These are phyloP conservation scores for Xylaria sp. DNA, from an alignment of 2,329 filamentous ascomycete genomes.

Conservation along the genomic window DNA sequence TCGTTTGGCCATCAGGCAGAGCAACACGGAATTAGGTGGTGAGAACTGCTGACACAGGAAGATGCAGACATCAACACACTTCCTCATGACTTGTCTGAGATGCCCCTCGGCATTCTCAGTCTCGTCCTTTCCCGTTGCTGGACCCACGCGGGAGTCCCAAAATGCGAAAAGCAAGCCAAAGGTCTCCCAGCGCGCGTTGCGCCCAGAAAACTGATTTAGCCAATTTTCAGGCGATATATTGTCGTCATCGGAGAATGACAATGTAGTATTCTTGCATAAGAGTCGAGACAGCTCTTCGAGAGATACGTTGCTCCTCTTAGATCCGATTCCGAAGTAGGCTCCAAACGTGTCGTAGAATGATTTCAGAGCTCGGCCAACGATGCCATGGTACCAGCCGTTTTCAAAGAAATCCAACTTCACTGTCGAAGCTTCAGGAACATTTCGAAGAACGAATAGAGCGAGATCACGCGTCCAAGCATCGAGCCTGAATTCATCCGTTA, in stretches of 20 bases:
- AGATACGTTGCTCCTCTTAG: too few relatives aligned
- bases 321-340: conserved; percentile 22
- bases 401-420: conserved; percentile 23
- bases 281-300: conserved; percentile 6
- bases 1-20: conserved; percentile 6
- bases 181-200: conserved; percentile 40
- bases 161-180: conserved; percentile 36
- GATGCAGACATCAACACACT: conserved; percentile 25
- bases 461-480: conserved; percentile 31
- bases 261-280: conserved; percentile 36
- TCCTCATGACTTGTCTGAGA: conserved; percentile 16
- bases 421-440: conserved; percentile 30
- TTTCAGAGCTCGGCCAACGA: conserved; percentile 28
- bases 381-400: conserved; percentile 31
- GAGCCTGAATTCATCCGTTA: conserved; percentile 14
- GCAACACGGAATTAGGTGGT: conserved; percentile 22
- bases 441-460: conserved; percentile 35
- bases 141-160: conserved; percentile 21
- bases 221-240: conserved; percentile 34
- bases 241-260: conserved; percentile 34
- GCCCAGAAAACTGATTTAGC: conserved; percentile 37
- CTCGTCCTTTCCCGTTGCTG: conserved; percentile 1
- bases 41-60: conserved; percentile 29
- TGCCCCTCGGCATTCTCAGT: conserved; percentile 10
- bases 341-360: conserved; percentile 34